Percentiles rank a stretch among this genome's conserved stretches.
Conservation (phyloP, 2,329 filamentous ascomycete species). For the Fusarium floridanum region DNA sequence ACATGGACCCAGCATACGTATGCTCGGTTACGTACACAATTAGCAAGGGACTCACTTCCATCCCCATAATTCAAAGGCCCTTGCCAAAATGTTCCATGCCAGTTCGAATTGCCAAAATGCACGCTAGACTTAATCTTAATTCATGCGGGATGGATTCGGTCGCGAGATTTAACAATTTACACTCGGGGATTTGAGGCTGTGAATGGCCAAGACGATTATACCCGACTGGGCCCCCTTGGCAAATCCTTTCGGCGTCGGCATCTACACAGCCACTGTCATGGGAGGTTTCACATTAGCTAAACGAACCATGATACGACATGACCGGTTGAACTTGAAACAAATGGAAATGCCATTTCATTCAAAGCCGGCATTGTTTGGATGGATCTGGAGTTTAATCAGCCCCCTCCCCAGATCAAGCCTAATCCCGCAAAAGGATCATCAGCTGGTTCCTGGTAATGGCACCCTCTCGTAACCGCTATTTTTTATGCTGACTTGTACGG, state of each 20-base stretch:
- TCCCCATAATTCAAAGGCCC: slow-evolving; percentile 9
- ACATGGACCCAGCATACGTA: slow-evolving; percentile 14
- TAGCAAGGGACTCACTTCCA: neutral
- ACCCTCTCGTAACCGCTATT: neutral
- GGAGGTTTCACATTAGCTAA: neutral
- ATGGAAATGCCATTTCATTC: neutral
- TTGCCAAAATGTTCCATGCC: neutral
- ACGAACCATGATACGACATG: neutral
- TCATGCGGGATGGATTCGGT: neutral
- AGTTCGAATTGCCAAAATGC: neutral
- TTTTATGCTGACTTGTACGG: neutral
- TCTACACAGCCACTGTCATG: neutral
- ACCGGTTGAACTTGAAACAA: slow-evolving; percentile 13
- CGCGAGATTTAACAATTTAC: neutral
- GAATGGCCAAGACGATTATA: neutral
- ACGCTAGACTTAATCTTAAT: neutral
- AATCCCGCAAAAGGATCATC: slow-evolving; percentile 1
- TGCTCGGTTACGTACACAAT: slow-evolving; percentile 22
- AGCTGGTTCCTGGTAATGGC: neutral
- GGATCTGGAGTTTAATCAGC: slow-evolving; percentile 24
- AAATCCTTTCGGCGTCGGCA: neutral
- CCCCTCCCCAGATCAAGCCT: slow-evolving; percentile 14
- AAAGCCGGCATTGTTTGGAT: neutral
- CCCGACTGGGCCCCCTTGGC: slow-evolving; percentile 31
- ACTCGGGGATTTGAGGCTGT: neutral